A percentile compares a stretch with the other conserved stretches of the same genome.
phyloP scores from a whole-genome alignment of 148 eudicot species.

The Amaranthus palmeri region DNA sequence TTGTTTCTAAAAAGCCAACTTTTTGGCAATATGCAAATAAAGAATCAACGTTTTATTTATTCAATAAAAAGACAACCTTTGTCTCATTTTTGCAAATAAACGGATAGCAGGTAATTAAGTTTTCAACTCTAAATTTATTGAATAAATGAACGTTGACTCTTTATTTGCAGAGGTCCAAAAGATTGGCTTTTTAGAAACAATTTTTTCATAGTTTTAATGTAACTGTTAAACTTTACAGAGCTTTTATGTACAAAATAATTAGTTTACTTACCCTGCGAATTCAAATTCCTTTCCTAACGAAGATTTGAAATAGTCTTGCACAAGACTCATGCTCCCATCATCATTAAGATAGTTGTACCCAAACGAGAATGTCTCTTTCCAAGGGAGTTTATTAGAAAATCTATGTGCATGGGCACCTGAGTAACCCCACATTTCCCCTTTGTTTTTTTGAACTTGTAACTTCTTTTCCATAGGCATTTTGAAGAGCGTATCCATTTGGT shows the following conservation, averaged over 20 bases:
- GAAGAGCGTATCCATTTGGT: slow-evolving; percentile 25
- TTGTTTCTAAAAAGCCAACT: too few relatives aligned
- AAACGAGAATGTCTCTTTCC: slow-evolving; percentile 45
- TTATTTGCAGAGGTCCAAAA: too few relatives aligned
- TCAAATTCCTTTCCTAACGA: slow-evolving; percentile 32
- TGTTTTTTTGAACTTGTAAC: slow-evolving; percentile 24
- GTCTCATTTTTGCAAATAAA: too few relatives aligned
- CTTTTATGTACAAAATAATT: neutral
- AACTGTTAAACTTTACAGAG: too few relatives aligned
- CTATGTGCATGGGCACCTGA: slow-evolving; percentile 46
- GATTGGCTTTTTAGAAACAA: too few relatives aligned
- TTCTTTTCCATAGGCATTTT: slow-evolving; percentile 28
- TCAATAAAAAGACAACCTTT: too few relatives aligned
- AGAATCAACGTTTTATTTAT: too few relatives aligned
- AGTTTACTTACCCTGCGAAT: slow-evolving; percentile 27
- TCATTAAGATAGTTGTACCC: slow-evolving; percentile 17
- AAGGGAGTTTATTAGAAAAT: slow-evolving; percentile 28
- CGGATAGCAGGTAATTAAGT: too few relatives aligned
- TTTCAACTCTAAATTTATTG: too few relatives aligned
- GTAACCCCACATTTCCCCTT: slow-evolving; percentile 38
- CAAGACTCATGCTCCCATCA: neutral
- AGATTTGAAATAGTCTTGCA: slow-evolving; percentile 29
- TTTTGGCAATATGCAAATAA: too few relatives aligned
- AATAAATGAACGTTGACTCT: too few relatives aligned
- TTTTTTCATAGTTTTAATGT: too few relatives aligned